phyloP scores from a whole-genome alignment of 2,329 filamentous ascomycete genomes.

The Aspergillus puulaauensis region DNA sequence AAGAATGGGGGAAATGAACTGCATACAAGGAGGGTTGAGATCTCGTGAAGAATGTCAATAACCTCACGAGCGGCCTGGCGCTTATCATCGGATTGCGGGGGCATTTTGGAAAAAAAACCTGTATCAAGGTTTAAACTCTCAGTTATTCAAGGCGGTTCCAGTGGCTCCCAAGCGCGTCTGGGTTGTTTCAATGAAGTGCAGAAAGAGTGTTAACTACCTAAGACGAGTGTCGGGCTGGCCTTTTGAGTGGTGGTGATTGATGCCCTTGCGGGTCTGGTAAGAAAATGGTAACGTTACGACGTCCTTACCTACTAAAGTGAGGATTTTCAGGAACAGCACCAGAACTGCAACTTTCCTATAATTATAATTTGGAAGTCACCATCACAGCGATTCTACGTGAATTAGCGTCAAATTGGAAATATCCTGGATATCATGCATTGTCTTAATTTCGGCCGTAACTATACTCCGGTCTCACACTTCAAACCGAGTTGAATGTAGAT shows the following conservation, averaged over 20 bases:
- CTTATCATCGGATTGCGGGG: slow-evolving; percentile 46
- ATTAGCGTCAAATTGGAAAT: neutral
- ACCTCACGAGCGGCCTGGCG: slow-evolving; percentile 51
- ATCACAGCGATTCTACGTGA: neutral
- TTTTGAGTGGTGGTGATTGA: neutral
- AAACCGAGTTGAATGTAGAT: slow-evolving; percentile 22
- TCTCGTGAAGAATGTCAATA: slow-evolving; percentile 52
- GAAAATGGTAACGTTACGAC: neutral
- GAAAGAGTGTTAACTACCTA: neutral
- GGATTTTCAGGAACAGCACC: no score
- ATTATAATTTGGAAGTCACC: no score
- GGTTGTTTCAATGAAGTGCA: neutral
- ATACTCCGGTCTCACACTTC: neutral
- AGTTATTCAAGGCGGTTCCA: neutral
- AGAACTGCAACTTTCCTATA: no score
- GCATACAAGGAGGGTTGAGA: slow-evolving; percentile 47
- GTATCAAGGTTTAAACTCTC: neutral
- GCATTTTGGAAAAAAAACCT: slow-evolving; percentile 28
- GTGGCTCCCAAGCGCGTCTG: neutral
- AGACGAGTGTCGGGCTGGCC: no score
- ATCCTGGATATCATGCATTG: neutral
- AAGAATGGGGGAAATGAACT: neutral
- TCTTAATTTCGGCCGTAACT: neutral
- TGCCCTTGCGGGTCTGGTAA: neutral
- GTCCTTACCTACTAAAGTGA: neutral